Base-by-base conservation (phyloP, 768 basidiomycete species). In the Naematelia encephala region DNA sequence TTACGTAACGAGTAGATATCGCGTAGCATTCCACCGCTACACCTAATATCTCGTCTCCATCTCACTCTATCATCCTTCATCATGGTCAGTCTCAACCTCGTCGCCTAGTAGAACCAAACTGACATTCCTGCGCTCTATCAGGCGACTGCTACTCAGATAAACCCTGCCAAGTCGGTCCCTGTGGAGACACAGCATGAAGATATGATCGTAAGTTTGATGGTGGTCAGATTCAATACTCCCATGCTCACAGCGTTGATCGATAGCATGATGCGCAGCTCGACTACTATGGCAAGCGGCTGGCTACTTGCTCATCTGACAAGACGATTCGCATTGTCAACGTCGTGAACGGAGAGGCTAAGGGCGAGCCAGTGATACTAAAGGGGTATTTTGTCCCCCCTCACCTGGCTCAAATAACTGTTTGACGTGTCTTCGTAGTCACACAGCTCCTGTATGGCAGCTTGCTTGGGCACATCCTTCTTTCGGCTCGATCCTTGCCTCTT, bases 401-500 rank as follows among this genome's bases (percentile, higher is more conserved):
- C n/a, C n/a, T n/a, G n/a, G n/a, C n/a, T n/a, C n/a, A n/a, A n/a
- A n/a, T n/a, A n/a, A n/a, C n/a, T n/a, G n/a, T n/a, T n/a, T n/a
- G n/a, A n/a, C n/a, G n/a, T n/a, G n/a, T n/a, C n/a, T n/a, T n/a
- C n/a, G n/a, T n/a, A 96, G 93, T 42, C 96, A 98, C 78, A 90
- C 89, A 2, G 93, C 94, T 10, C 94, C 96, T 5, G 92, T 99
- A 34, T 98, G 94, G 93, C 91, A 94, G 70, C 87, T 99, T 51
- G 85, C 92, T 22, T 99, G 96, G 96, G 94, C 90, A 2, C 94
- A 99, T 69, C 96, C 96, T 23, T 96, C 91, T 77, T 99, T 89
- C 70, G 96, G 96, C 1, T 86, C 88, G 62, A 94, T 99, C 70
- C 85, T 99, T 54, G 94, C 94, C 26, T 93, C 90, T n/a, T 94